A percentile compares a stretch with the other conserved stretches of the same genome.
Conservation (phyloP, 2,329 filamentous ascomycete species). For the Nigrospora sphaerica region DNA sequence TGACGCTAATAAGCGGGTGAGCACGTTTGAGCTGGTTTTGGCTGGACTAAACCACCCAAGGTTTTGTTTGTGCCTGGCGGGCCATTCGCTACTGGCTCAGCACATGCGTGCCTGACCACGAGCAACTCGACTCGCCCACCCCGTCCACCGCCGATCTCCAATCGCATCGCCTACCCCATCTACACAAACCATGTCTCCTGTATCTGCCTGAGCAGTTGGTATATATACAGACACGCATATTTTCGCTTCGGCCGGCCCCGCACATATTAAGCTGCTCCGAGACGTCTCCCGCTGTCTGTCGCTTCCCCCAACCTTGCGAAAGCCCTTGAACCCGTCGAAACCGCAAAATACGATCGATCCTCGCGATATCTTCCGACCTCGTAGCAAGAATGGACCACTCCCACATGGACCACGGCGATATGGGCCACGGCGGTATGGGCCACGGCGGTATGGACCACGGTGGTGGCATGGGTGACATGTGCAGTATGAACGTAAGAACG, state of each 20-base stretch:
- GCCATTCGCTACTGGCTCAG: background rate
- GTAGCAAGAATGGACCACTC: constrained; percentile 27
- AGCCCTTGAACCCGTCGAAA: background rate
- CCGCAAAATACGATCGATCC: background rate
- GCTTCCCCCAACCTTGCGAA: background rate
- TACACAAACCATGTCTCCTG: too few species aligned
- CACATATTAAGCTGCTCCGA: too few species aligned
- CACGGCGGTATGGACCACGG: constrained; percentile 51
- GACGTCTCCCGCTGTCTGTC: too few species aligned
- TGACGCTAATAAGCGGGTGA: constrained; percentile 13
- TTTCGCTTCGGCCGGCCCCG: too few species aligned
- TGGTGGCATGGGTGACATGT: constrained; percentile 58
- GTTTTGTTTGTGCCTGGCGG: background rate
- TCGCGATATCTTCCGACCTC: background rate
- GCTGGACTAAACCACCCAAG: constrained; percentile 1
- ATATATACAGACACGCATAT: too few species aligned
- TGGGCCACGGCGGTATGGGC: constrained; percentile 43
- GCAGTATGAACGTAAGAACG: constrained; percentile 78
- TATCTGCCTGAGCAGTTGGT: too few species aligned
- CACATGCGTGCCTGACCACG: too few species aligned
- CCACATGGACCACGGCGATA: constrained; percentile 37
- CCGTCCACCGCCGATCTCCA: too few species aligned
- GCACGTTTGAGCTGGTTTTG: constrained; percentile 35
- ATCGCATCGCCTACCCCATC: too few species aligned
- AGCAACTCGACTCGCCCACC: too few species aligned